These are phyloP conservation scores for Lasiodiplodia sp. DNA, from an alignment of 2,329 filamentous ascomycete species.

Conservation along the genomic window DNA sequence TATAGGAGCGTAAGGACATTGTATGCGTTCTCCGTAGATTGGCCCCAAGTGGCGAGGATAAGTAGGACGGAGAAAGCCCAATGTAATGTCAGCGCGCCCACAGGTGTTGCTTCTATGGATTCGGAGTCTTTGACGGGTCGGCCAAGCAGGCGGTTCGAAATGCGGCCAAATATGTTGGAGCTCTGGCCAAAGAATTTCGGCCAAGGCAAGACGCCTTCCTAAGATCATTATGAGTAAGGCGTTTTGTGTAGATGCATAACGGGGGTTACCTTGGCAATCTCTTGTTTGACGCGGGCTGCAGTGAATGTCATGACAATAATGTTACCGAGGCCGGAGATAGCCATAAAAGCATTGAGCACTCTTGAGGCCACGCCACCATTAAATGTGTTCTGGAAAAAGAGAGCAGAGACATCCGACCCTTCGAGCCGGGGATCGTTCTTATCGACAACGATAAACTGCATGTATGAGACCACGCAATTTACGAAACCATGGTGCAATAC, in stretches of 20 bases:
- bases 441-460: constrained; percentile 40
- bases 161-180: constrained; percentile 28
- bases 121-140: neutral
- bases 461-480: neutral
- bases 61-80: constrained; percentile 35
- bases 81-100: constrained; percentile 35
- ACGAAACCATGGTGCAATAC: constrained; percentile 31
- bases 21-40: constrained; percentile 32
- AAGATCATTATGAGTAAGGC: neutral
- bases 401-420: constrained; percentile 31
- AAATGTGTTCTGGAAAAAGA: constrained; percentile 38
- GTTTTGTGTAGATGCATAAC: neutral
- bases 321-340: constrained; percentile 63
- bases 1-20: constrained; percentile 33
- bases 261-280: constrained; percentile 59
- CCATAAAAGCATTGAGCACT: constrained; percentile 59
- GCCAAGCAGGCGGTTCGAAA: constrained; percentile 10
- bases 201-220: constrained; percentile 34
- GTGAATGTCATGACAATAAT: constrained; percentile 66
- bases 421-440: constrained; percentile 28
- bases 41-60: constrained; percentile 32
- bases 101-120: constrained; percentile 34
- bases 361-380: constrained; percentile 38
- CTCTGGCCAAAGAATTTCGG: constrained; percentile 37
- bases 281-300: constrained; percentile 64